A percentile compares a stretch with the other conserved stretches of the same genome.
These are phyloP conservation scores for Sergeia podlipaevii DNA, from an alignment of 208 protist species.

Conservation along the genomic window DNA sequence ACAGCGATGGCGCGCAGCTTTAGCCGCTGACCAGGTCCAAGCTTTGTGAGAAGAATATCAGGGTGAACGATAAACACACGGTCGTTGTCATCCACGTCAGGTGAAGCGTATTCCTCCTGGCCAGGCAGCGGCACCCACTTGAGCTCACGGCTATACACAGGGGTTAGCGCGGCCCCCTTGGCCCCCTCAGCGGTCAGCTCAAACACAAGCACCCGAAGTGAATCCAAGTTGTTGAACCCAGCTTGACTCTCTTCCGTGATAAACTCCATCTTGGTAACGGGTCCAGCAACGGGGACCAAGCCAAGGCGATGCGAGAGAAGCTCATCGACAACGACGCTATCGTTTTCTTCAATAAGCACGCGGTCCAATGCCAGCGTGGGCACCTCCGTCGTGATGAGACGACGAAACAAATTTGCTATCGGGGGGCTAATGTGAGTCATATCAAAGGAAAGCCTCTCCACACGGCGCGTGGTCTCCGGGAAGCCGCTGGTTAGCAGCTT, in stretches of 20 bases:
- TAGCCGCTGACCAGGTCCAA: conserved; percentile 95
- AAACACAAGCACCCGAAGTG: conserved; percentile 74
- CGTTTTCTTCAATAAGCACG: conserved; percentile 97
- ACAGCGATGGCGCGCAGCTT: conserved; percentile 92
- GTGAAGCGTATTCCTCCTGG: conserved; percentile 39
- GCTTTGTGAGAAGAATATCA: conserved; percentile 97
- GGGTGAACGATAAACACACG: conserved; percentile 93
- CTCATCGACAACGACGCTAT: conserved; percentile 98
- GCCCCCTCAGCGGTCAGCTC: conserved; percentile 70
- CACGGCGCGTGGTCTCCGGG: conserved; percentile 58
- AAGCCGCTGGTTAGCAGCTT: conserved; percentile 19
- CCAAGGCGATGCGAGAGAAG: conserved; percentile 96
- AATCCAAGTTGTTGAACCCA: conserved; percentile 67
- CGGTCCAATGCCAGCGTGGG: conserved; percentile 98
- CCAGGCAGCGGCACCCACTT: conserved; percentile 92
- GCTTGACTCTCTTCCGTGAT: conserved; percentile 53
- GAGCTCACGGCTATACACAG: conserved; percentile 90
- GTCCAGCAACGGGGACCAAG: conserved; percentile 96
- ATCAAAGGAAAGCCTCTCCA: conserved; percentile 81
- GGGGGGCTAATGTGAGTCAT: conserved; percentile 74
- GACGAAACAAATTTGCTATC: conserved; percentile 97
- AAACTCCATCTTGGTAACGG: conserved; percentile 91
- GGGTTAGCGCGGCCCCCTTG: conserved; percentile 54
- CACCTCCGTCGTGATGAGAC: conserved; percentile 96
- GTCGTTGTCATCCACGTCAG: conserved; percentile 35